Percentiles rank a stretch among this genome's conserved stretches.
These are phyloP conservation scores for Carnegiea gigantea DNA, from an alignment of 179 eudicot genomes.

Conservation along the genomic window DNA sequence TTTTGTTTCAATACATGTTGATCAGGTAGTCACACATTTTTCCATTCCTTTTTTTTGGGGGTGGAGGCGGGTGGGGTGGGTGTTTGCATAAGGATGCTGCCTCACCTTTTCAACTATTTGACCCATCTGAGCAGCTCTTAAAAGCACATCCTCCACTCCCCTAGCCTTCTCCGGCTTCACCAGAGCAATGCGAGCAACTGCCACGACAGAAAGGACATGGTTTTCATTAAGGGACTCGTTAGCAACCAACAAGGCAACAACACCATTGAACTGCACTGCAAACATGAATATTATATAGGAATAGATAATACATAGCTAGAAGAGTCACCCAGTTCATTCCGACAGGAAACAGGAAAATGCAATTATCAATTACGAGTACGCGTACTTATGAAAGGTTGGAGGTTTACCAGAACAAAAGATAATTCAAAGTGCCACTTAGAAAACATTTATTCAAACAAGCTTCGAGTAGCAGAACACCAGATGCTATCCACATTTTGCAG, in stretches of 20 bases:
- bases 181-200: constrained; percentile 96
- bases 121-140: constrained; percentile 94
- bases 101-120: constrained; percentile 88
- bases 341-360: background rate
- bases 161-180: constrained; percentile 98
- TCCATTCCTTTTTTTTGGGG: background rate
- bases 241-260: background rate
- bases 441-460: background rate
- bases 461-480: background rate
- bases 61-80: background rate
- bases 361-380: background rate
- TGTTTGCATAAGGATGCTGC: background rate
- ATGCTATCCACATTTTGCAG: background rate
- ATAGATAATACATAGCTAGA: background rate
- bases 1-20: background rate
- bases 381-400: background rate
- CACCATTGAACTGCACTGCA: background rate
- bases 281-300: background rate
- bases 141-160: constrained; percentile 93
- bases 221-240: background rate
- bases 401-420: background rate
- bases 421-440: background rate
- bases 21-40: background rate
- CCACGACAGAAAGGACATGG: constrained; percentile 8
- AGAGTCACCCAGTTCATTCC: background rate